These are phyloP conservation scores for Pseudogymnoascus sp. DNA, from an alignment of 2,329 filamentous ascomycete species.

Conservation along the genomic window DNA sequence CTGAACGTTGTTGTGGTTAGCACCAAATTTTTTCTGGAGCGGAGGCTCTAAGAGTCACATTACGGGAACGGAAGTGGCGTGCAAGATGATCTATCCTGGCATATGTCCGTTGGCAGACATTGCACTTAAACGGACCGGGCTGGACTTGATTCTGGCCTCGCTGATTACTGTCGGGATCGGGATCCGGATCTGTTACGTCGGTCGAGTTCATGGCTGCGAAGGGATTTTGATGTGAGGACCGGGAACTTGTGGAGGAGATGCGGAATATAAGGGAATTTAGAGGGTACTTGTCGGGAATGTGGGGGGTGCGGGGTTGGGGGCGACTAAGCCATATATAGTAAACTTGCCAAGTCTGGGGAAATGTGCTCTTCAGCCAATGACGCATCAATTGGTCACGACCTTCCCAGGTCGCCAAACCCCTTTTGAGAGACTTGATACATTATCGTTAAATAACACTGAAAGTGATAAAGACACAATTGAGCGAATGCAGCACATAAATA, in stretches of 20 bases:
- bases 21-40: not conserved
- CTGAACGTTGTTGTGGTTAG: not conserved
- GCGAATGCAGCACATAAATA: not conserved
- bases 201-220: not conserved
- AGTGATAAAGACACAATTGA: not conserved
- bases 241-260: not conserved
- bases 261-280: not conserved
- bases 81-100: conserved; percentile 14
- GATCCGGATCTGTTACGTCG: not conserved
- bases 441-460: not conserved
- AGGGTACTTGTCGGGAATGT: not conserved
- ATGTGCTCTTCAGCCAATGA: not conserved
- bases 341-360: not conserved
- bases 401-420: not conserved
- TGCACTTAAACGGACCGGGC: conserved; percentile 2
- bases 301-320: not conserved
- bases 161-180: not conserved
- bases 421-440: not conserved
- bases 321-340: not conserved
- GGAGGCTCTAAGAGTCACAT: not conserved
- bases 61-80: conserved; percentile 13
- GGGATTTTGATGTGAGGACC: not conserved
- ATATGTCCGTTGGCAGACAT: conserved; percentile 14
- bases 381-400: not conserved
- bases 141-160: not conserved